Evolutionary conservation across 495 filamentous ascomycete species (phyloP), one percentile per base, ranked within the genome.

Genomic region (Daldinia grandis): DNA sequence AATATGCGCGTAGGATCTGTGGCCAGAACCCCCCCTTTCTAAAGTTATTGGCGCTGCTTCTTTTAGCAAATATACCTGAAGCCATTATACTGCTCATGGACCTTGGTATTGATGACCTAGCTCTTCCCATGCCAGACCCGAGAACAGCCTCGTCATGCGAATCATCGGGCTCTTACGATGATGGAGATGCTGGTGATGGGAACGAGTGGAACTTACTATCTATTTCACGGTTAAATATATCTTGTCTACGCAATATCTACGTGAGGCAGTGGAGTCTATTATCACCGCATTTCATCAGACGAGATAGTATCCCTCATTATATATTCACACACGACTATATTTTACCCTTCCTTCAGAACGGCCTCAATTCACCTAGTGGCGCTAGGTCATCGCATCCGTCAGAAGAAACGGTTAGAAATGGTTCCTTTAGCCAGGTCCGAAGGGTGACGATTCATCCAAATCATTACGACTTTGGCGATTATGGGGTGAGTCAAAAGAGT

Each of bases 381-480:
- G 5, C 19, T 8, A 14, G 7, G 47, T 5, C 8, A 19, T 50
- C 47, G 47, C 3, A 50, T 27, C 21, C 21, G 9, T 25, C 21
- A 19, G 19, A 27, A 8, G 17, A 50, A 12, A 5, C 19, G 21
- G 47, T 50, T 50, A 50, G 47, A 19, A 19, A 21, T 10, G 47
- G 47, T 27, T 50, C 47, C 9, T 50, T 24, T 19, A 50, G 47
- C 17, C n/a, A 50, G 21, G 47, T 50, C 10, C 19, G 19, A 19
- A 50, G 21, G 19, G 47, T 50, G 47, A 50, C 9, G 47, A 50
- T 50, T 19, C 47, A 50, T 50, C 47, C 47, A 25, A 50, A 50
- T 24, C 47, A 50, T 50, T 24, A 50, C 9, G 47, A 50, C 21
- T 50, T 50, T 24, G 47, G 47, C 19, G 47, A 50, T 19, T 50